Conservation (phyloP, 805 yeast species). For the Yamadazyma kitorensis region DNA sequence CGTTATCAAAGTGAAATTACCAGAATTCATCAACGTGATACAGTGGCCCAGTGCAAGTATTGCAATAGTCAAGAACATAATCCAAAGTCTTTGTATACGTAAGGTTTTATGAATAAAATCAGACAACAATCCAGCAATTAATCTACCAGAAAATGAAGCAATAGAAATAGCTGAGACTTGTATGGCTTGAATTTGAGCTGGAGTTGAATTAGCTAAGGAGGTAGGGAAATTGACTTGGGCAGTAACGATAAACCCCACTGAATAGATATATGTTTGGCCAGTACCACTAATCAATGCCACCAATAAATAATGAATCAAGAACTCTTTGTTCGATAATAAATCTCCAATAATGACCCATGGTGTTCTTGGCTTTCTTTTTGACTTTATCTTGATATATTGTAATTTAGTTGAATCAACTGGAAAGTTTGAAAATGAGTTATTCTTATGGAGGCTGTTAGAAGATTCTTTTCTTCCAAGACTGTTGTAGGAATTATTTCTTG, state of each 20-base stretch:
- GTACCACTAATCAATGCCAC: slow-evolving; percentile 58
- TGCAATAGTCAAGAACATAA: slow-evolving; percentile 44
- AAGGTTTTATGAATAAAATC: slow-evolving; percentile 54
- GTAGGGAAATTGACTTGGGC: slow-evolving; percentile 34
- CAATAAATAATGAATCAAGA: slow-evolving; percentile 52
- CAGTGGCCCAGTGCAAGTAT: slow-evolving; percentile 37
- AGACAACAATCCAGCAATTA: slow-evolving; percentile 62
- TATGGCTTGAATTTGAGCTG: slow-evolving; percentile 56
- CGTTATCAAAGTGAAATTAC: slow-evolving; percentile 35
- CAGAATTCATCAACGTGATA: slow-evolving; percentile 25
- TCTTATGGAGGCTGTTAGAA: no score
- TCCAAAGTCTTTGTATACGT: slow-evolving; percentile 65
- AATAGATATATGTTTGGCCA: slow-evolving; percentile 70
- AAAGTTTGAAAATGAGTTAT: no score
- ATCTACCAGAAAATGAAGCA: slow-evolving; percentile 63
- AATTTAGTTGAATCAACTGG: no score
- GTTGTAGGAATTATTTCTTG: no score
- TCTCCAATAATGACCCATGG: slow-evolving; percentile 19
- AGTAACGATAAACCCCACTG: slow-evolving; percentile 69
- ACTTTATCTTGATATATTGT: slow-evolving; percentile 4
- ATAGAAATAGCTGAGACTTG: slow-evolving; percentile 69
- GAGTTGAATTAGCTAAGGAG: slow-evolving; percentile 9
- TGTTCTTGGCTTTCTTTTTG: slow-evolving; percentile 6
- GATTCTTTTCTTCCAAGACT: no score
- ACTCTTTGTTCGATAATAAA: slow-evolving; percentile 27